Evolutionary conservation across 805 yeast species (phyloP), one percentile per base, ranked within the genome.

Genomic region (Saccharomycopsis malanga): DNA sequence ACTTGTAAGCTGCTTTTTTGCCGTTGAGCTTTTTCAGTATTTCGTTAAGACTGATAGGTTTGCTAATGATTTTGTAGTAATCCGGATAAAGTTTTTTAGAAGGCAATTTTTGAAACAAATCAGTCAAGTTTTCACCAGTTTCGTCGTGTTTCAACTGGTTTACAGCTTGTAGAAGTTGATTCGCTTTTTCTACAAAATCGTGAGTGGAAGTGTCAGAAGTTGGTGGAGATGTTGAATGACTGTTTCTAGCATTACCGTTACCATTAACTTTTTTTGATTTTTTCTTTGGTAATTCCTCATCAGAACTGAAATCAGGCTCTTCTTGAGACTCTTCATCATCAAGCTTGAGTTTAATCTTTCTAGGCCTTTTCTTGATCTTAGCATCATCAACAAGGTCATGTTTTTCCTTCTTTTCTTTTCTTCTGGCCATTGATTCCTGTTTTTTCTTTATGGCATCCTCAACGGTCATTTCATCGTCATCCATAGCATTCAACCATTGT

Each of bases 401-500:
- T 4, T 38, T 41, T 3, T 46, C 53, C 15, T 17, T 61, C 55
- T 52, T 57, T 60, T 67, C 66, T 49, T 65, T 66, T 55, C 76
- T 65, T 52, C 65, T 68, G 9, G 65, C 65, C 52, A 64, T 53
- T 35, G 74, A 56, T 32, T 61, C 68, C 54, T 73, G 74, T 56
- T 77, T 78, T 42, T 80, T 66, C 46, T 61, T 61, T 32, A 77
- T 73, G 12, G 82, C 83, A 48, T 72, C 82, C 54, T 78, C 83
- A 22, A 77, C 77, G 1, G 76, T 52, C 2, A 46, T 64, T 20
- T 79, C 73, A 48, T 83, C 93, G 48, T 77, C 78, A 61, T 84
- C 93, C 72, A 84, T 76, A 1, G 87, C 87, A 61, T 78, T 77
- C 44, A 83, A 63, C 88, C 88, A 83, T 61, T 83, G 87, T 48